Base-by-base conservation (phyloP, 768 basidiomycete genomes). In the Cyathus striatus region DNA sequence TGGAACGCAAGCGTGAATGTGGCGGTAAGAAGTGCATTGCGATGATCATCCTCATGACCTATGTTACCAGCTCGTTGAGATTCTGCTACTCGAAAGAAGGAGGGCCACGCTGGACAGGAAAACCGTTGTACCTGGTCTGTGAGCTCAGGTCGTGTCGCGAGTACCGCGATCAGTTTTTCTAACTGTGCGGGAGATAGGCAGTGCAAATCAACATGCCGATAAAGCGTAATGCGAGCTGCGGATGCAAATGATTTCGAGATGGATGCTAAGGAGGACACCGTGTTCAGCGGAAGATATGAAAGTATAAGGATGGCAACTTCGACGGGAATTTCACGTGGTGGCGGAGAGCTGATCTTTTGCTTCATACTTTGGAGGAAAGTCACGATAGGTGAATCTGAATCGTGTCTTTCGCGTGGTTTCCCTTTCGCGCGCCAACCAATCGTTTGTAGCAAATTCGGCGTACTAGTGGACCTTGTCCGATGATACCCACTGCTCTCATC, bases 1-100 rank as follows among this genome's bases (percentile, higher is more conserved):
- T 70, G 64, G 30, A 76, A 58, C 1, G 68, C 70, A 35, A 69
- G 54, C 2, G 68, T 66, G 43, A 75, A 71, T 0, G 67, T 65
- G 4, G 71, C 68, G 14, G 63, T 68, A 16, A 69, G 55, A 17
- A 60, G 55, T 2, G 54, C 55, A 40, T 63, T 54, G 24, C 52
- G 49, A n/a, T 56, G 54, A n/a, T n/a, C n/a, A n/a, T n/a, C n/a
- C n/a, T n/a, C n/a, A n/a, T n/a, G n/a, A n/a, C n/a, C n/a, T n/a
- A n/a, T n/a, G n/a, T n/a, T n/a, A n/a, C n/a, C n/a, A 46, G 57
- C 50, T 12, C 47, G 34, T 13, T 42, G 40, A 37, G 42, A 35
- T n/a, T 38, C 39, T 10, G 32, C 44, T 6, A 49, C 43, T 20
- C 56, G 53, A 47, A 68, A 70, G 46, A 67, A 72, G 2, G 58